phyloP scores from a whole-genome alignment of 192 early-diverging fungal genomes.

The Coemansia sp. region DNA sequence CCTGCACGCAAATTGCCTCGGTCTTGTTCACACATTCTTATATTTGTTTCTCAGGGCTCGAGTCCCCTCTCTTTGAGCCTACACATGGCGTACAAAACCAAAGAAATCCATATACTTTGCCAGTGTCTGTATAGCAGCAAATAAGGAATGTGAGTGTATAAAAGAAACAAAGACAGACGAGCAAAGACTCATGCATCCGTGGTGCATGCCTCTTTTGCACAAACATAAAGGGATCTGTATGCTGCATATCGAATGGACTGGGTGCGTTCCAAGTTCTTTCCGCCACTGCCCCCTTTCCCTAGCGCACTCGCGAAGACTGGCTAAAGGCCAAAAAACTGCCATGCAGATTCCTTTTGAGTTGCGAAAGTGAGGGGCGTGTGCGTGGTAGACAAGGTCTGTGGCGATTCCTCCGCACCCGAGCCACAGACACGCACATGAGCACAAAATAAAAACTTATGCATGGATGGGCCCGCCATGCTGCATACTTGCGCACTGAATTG shows the following conservation, averaged over 20 bases:
- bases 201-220: constrained; percentile 6
- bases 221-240: neutral
- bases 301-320: neutral
- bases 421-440: neutral
- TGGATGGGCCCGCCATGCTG: neutral
- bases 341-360: neutral
- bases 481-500: neutral
- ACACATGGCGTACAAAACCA: neutral
- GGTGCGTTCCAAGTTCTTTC: neutral
- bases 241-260: neutral
- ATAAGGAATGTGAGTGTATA: neutral
- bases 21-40: neutral
- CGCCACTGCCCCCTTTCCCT: neutral
- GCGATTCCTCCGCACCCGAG: constrained; percentile 7
- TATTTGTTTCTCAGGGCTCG: neutral
- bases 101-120: neutral
- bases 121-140: neutral
- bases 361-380: neutral
- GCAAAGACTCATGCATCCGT: neutral
- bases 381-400: neutral
- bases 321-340: neutral
- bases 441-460: neutral
- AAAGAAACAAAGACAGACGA: neutral
- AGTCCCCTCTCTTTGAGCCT: neutral
- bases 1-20: neutral